Conservation (phyloP, 1,284 basidiomycete species). For the Apiotrichum porosum region DNA sequence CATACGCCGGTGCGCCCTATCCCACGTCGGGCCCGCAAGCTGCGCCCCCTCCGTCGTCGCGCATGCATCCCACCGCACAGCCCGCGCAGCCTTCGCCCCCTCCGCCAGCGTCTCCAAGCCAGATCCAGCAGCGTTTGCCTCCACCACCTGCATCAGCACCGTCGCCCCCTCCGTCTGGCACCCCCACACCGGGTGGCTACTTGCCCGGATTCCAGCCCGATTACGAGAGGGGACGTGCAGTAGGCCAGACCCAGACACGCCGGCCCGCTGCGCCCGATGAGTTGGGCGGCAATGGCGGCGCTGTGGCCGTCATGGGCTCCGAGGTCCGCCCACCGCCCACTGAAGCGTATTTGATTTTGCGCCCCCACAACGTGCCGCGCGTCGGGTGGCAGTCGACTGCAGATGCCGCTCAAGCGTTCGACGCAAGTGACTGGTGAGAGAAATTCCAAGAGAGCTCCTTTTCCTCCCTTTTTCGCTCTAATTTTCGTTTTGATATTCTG, state of each 20-base stretch:
- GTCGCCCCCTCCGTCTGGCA: background rate
- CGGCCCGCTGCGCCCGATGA: constrained; percentile 4
- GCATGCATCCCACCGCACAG: no score
- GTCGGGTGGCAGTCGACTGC: constrained; percentile 8
- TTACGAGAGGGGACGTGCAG: constrained; percentile 6
- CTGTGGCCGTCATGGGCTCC: constrained; percentile 3
- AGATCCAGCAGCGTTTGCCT: background rate
- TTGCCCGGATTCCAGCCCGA: constrained; percentile 17
- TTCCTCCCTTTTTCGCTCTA: no score
- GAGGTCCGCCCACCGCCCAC: constrained; percentile 13
- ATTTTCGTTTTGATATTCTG: background rate
- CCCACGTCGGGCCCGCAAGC: no score
- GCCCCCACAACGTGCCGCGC: constrained; percentile 15
- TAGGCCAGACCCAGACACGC: background rate
- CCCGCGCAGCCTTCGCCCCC: no score
- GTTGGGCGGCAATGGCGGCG: constrained; percentile 2
- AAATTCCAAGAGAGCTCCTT: no score
- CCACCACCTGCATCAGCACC: background rate
- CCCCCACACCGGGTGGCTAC: constrained; percentile 2
- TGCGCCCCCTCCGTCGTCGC: no score
- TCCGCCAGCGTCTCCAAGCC: no score
- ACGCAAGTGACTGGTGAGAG: constrained; percentile 13
- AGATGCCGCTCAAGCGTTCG: background rate
- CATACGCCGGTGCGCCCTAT: no score
- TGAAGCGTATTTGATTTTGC: constrained; percentile 15